These are phyloP conservation scores for Colletotrichum caudatum DNA, from an alignment of 2,329 filamentous ascomycete species.

Conservation along the genomic window DNA sequence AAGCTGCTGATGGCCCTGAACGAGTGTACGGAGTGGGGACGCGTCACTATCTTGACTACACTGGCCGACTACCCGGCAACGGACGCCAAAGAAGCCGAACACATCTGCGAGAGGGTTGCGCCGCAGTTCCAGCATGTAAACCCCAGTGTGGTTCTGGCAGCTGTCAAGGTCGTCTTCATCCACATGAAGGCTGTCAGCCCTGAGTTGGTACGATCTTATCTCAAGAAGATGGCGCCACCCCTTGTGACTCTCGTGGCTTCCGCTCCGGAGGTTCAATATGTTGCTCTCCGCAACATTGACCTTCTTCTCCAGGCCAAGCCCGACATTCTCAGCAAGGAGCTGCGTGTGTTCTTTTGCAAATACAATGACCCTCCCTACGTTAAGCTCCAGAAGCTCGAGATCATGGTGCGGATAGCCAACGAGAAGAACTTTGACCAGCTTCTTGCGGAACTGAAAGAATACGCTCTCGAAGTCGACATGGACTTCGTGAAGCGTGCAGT, in stretches of 20 bases:
- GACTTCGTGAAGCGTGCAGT: conserved; percentile 96
- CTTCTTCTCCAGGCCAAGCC: conserved; percentile 95
- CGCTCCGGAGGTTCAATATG: conserved; percentile 96
- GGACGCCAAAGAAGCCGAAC: conserved; percentile 96
- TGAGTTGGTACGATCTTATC: conserved; percentile 84
- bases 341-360: conserved; percentile 99
- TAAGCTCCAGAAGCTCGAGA: conserved; percentile 97
- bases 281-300: conserved; percentile 95
- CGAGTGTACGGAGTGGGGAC: conserved; percentile 98
- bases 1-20: conserved; percentile 97
- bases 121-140: conserved; percentile 99
- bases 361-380: conserved; percentile 99
- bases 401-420: conserved; percentile 99
- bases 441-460: conserved; percentile 94
- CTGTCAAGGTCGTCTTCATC: conserved; percentile 96
- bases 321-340: conserved; percentile 95
- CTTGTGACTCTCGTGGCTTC: conserved; percentile 95
- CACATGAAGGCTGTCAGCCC: conserved; percentile 89
- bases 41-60: conserved; percentile 92
- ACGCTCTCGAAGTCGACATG: conserved; percentile 98
- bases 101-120: conserved; percentile 95
- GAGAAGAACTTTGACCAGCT: conserved; percentile 96
- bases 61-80: conserved; percentile 86
- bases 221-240: conserved; percentile 99
- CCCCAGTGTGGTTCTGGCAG: conserved; percentile 94